Evolutionary conservation across 2,329 filamentous ascomycete species (phyloP).

Genomic region (Verruconis gallopava): DNA sequence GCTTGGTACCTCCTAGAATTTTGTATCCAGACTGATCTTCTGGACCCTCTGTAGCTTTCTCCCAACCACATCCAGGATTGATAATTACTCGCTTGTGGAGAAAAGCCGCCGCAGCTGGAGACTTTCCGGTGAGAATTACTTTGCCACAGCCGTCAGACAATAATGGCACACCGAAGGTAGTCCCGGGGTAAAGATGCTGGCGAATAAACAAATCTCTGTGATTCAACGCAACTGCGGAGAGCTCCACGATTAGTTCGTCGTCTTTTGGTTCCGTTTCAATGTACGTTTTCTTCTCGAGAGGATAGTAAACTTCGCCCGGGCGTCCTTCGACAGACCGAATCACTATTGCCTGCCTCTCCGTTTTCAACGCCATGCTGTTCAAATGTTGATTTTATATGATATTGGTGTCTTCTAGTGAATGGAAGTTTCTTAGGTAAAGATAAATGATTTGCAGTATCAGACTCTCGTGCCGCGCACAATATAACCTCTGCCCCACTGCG

Average conservation of each 20-base stretch:
- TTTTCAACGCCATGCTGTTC: too few species aligned
- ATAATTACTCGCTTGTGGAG: conserved; percentile 59
- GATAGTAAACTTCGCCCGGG: conserved; percentile 79
- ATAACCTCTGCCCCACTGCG: too few species aligned
- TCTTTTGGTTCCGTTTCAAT: conserved; percentile 50
- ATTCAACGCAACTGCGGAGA: conserved; percentile 75
- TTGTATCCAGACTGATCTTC: conserved; percentile 51
- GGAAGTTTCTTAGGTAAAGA: too few species aligned
- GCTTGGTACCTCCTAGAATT: conserved; percentile 56
- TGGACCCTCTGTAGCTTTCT: conserved; percentile 55
- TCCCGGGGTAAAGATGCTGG: conserved; percentile 77
- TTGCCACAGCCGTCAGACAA: conserved; percentile 71
- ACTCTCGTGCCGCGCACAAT: too few species aligned
- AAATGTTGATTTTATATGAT: too few species aligned
- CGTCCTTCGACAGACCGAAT: conserved; percentile 64
- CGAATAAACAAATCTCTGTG: conserved; percentile 92
- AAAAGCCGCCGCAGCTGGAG: conserved; percentile 41
- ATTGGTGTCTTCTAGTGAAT: too few species aligned
- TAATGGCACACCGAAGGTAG: conserved; percentile 65
- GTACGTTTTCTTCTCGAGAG: conserved; percentile 44
- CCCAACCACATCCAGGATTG: conserved; percentile 69
- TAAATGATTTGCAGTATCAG: too few species aligned
- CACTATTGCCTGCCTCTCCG: conserved; percentile 47
- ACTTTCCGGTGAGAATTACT: conserved; percentile 55
- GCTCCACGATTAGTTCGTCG: conserved; percentile 58